Evolutionary conservation across 768 basidiomycete species (phyloP).

Genomic region (Collybia nuda): DNA sequence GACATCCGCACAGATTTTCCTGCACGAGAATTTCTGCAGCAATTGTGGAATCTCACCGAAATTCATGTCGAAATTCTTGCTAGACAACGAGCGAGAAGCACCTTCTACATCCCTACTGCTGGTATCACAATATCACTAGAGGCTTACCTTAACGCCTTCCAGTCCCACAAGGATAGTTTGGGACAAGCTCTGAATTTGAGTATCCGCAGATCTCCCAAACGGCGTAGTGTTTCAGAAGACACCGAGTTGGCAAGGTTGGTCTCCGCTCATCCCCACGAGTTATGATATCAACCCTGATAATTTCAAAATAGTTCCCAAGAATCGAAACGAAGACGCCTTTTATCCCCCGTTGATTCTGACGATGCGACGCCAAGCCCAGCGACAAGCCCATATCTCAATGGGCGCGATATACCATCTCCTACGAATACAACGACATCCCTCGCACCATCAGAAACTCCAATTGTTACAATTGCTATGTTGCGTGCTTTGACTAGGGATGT

Average conservation of each 20-base stretch:
- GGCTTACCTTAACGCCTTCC: slow-evolving; percentile 27
- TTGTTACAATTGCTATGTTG: slow-evolving; percentile 66
- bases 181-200: slow-evolving; percentile 36
- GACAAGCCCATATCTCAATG: slow-evolving; percentile 34
- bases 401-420: slow-evolving; percentile 42
- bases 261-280: neutral
- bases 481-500: slow-evolving; percentile 56
- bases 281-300: slow-evolving; percentile 2
- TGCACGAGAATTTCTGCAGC: slow-evolving; percentile 46
- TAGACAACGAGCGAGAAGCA: slow-evolving; percentile 8
- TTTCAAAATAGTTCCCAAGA: slow-evolving; percentile 17
- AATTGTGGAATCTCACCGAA: slow-evolving; percentile 42
- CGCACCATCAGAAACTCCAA: slow-evolving; percentile 24
- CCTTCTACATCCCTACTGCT: slow-evolving; percentile 25
- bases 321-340: slow-evolving; percentile 45
- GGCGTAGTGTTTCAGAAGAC: slow-evolving; percentile 42
- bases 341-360: slow-evolving; percentile 24
- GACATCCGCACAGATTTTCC: slow-evolving; percentile 37
- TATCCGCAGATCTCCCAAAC: slow-evolving; percentile 45
- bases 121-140: slow-evolving; percentile 31
- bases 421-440: slow-evolving; percentile 44
- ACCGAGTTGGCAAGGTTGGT: slow-evolving; percentile 39
- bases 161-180: slow-evolving; percentile 35
- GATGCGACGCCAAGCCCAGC: slow-evolving; percentile 31
- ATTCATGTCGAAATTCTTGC: slow-evolving; percentile 21